Evolutionary conservation across 2,329 filamentous ascomycete species (phyloP).

Genomic region (Rachicladosporium sp.): DNA sequence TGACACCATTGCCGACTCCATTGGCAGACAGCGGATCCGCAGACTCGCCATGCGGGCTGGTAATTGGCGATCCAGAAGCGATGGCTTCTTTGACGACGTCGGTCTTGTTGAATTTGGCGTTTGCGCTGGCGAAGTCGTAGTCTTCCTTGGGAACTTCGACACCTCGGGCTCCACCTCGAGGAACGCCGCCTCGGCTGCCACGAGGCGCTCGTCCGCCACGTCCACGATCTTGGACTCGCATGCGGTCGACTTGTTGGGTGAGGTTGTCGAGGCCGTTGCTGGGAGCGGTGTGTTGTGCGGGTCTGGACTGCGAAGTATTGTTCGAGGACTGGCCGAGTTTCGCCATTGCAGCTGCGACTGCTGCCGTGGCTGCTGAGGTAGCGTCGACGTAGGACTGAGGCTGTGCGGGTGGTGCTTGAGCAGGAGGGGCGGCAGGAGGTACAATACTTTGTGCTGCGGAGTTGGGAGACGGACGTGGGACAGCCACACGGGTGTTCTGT

Average conservation of each 20-base stretch:
- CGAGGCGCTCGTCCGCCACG: conserved; percentile 31
- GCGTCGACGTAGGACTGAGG: conserved; percentile 36
- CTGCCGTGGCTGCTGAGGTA: conserved; percentile 61
- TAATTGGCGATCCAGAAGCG: conserved; percentile 58
- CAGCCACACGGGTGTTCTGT: conserved; percentile 40
- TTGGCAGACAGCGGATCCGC: conserved; percentile 9
- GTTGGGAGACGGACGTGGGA: conserved; percentile 45
- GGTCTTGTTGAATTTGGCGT: conserved; percentile 82
- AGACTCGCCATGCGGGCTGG: conserved; percentile 22
- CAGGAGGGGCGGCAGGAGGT: background rate
- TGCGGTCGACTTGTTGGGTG: conserved; percentile 62
- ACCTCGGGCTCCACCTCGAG: conserved; percentile 26
- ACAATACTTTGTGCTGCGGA: conserved; percentile 5
- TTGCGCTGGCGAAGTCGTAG: conserved; percentile 79
- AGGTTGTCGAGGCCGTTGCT: conserved; percentile 48
- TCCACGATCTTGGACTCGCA: conserved; percentile 42
- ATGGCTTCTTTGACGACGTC: conserved; percentile 82
- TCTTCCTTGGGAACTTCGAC: conserved; percentile 83
- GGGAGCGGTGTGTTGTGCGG: conserved; percentile 25
- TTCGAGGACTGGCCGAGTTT: conserved; percentile 37
- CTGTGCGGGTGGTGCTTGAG: conserved; percentile 5
- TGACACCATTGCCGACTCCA: conserved; percentile 17
- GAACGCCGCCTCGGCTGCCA: conserved; percentile 21
- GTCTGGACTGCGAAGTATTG: conserved; percentile 8
- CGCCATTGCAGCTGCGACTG: conserved; percentile 70